phyloP scores from a whole-genome alignment of 1,139 yeast species.

The Debaryomyces coudertii region DNA sequence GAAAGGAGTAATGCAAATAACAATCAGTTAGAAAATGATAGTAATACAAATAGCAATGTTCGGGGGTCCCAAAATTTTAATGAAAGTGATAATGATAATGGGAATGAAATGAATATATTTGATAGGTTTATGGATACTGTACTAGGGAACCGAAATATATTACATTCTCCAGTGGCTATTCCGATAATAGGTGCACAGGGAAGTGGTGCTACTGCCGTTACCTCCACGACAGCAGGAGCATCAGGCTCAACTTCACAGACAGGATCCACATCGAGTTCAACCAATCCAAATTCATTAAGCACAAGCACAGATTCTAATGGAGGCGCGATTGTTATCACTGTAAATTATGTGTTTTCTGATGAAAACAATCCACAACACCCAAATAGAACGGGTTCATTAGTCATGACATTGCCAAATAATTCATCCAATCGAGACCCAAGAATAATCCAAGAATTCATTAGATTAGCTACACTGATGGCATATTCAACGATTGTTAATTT shows the following conservation, averaged over 20 bases:
- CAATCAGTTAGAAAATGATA: neutral
- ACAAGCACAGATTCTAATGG: constrained; percentile 9
- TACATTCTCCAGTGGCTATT: constrained; percentile 2
- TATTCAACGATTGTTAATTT: constrained; percentile 58
- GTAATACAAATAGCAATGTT: neutral
- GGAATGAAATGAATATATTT: constrained; percentile 14
- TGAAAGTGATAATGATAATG: constrained; percentile 10
- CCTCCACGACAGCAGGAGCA: neutral
- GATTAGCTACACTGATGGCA: constrained; percentile 72
- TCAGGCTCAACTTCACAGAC: neutral
- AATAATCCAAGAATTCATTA: constrained; percentile 57
- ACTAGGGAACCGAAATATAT: constrained; percentile 13
- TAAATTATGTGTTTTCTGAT: constrained; percentile 49
- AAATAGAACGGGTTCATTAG: constrained; percentile 55
- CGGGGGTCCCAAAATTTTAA: neutral
- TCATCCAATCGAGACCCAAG: constrained; percentile 58
- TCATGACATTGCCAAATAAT: constrained; percentile 66
- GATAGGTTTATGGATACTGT: constrained; percentile 17
- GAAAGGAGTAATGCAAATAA: neutral
- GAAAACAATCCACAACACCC: constrained; percentile 44
- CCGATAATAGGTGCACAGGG: constrained; percentile 1
- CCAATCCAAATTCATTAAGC: constrained; percentile 4
- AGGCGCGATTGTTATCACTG: constrained; percentile 45
- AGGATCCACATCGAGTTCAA: constrained; percentile 3
- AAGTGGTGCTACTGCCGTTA: constrained; percentile 1